These are phyloP conservation scores for Jatropha curcas DNA, from an alignment of 345 rosid genomes.

Conservation along the genomic window DNA sequence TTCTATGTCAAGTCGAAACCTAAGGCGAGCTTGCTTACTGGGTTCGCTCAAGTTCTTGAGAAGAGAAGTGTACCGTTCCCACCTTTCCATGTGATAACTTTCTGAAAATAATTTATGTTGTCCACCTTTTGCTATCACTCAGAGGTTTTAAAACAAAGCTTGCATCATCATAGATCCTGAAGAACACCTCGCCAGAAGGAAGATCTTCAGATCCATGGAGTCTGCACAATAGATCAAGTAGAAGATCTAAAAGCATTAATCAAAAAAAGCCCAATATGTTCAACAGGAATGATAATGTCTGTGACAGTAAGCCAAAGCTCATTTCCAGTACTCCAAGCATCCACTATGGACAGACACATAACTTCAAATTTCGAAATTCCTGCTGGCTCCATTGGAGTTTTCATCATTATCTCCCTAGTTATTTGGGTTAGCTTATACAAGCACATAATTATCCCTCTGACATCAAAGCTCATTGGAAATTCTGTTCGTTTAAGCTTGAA, in stretches of 20 bases:
- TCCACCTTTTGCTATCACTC: too few relatives aligned
- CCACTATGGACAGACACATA: slow-evolving; percentile 66
- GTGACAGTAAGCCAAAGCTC: slow-evolving; percentile 61
- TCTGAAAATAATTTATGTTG: not conserved
- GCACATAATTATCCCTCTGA: slow-evolving; percentile 62
- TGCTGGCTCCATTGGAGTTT: slow-evolving; percentile 65
- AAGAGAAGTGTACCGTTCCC: too few relatives aligned
- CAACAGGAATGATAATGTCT: slow-evolving; percentile 68
- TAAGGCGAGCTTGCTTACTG: slow-evolving; percentile 37
- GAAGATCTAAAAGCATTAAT: slow-evolving; percentile 77
- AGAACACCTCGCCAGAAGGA: slow-evolving; percentile 58
- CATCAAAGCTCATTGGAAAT: slow-evolving; percentile 61
- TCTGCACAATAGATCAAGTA: slow-evolving; percentile 72
- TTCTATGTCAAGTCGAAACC: slow-evolving; percentile 40
- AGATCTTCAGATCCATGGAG: slow-evolving; percentile 66
- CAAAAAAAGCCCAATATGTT: slow-evolving; percentile 70
- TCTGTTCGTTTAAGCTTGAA: slow-evolving; percentile 51
- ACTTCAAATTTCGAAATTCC: slow-evolving; percentile 63
- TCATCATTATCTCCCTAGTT: slow-evolving; percentile 45
- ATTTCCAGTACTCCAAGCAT: slow-evolving; percentile 64
- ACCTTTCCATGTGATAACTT: not conserved
- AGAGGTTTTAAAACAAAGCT: slow-evolving; percentile 77
- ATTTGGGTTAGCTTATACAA: slow-evolving; percentile 68
- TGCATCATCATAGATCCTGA: slow-evolving; percentile 51
- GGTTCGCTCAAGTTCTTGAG: slow-evolving; percentile 50